Base-by-base conservation (phyloP, 1,284 basidiomycete species). In the Moesziomyces parantarcticus region DNA sequence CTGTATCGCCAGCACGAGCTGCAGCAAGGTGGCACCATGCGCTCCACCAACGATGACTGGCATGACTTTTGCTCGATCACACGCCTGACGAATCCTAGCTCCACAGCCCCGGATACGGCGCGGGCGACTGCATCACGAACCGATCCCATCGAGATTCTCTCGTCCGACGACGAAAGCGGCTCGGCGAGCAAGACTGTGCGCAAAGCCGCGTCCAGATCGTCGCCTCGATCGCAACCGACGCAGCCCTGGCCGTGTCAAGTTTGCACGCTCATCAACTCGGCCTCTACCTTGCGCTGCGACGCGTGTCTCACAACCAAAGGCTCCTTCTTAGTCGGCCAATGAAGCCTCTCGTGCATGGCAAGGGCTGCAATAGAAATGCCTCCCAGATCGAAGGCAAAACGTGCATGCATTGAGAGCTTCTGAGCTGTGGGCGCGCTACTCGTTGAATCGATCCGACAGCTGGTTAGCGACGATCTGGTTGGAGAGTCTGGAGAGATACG, bases 1-100 rank as follows among this genome's bases (percentile, higher is more conserved):
- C 51, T 69, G 6, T 70, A 74, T 22, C 66, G 62, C 7, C 61
- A 69, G 42, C 71, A 74, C 48, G 58, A 65, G 47, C 44, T 51
- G 36, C 55, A 54, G 29, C 71, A 74, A 44, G 65, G 65, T 21
- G 71, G 71, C n/a, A 44, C 18, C 5, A 47, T 54, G 3, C 52
- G 43, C 13, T 59, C 62, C 5, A 74, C 66, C 22, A 40, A 45
- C 36, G 62, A 74, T 10, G 71, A 74, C 23, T 74, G 71, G 71
- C 49, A 34, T 34, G 71, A 65, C 11, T 70, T 73, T 21, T 69
- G 62, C 50, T 53, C 60, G 5, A 55, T 65, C 16, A 46, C 62
- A 3, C 25, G 40, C 22, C 8, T 58, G n/a, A 21, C 54, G 8
- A 26, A 32, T 18, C 4, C 43, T 48, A 44, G 47, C 50, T 53